Percentiles rank a stretch among this genome's conserved stretches.
phyloP scores from a whole-genome alignment of 768 basidiomycete species.

The Collybiopsis confluens region DNA sequence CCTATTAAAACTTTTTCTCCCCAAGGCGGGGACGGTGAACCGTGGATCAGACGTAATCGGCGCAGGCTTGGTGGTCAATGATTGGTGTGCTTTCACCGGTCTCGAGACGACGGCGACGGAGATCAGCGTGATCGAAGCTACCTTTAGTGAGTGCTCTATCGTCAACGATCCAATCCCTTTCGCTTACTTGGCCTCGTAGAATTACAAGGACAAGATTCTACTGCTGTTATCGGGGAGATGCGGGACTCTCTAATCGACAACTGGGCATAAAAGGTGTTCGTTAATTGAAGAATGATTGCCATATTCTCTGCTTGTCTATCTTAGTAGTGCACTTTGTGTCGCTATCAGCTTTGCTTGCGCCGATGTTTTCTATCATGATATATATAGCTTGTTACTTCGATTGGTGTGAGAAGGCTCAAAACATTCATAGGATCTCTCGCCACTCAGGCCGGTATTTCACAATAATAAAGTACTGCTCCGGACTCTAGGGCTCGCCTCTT shows the following conservation, averaged over 20 bases:
- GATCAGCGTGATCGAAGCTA: conserved; percentile 95
- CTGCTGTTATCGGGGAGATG: conserved; percentile 88
- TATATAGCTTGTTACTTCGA: too few species aligned
- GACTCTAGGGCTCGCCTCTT: too few species aligned
- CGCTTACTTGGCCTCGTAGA: conserved; percentile 40
- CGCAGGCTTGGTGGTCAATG: conserved; percentile 96
- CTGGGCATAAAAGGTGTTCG: conserved; percentile 59
- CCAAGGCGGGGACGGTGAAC: conserved; percentile 94
- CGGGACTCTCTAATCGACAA: conserved; percentile 87
- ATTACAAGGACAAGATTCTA: conserved; percentile 78
- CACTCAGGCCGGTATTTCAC: too few species aligned
- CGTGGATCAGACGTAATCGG: conserved; percentile 98
- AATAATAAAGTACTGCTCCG: too few species aligned
- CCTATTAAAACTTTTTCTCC: conserved; percentile 6
- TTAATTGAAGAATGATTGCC: background rate
- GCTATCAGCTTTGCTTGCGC: too few species aligned
- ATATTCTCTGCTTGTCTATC: background rate
- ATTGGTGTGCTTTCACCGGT: conserved; percentile 99
- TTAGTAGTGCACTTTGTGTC: background rate
- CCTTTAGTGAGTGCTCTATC: conserved; percentile 73
- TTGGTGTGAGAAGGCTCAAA: too few species aligned
- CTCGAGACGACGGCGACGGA: conserved; percentile 99
- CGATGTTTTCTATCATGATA: too few species aligned
- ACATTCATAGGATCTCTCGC: too few species aligned
- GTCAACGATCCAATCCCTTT: background rate